phyloP scores from a whole-genome alignment of 2,329 filamentous ascomycete species.

The Dothistroma pini region DNA sequence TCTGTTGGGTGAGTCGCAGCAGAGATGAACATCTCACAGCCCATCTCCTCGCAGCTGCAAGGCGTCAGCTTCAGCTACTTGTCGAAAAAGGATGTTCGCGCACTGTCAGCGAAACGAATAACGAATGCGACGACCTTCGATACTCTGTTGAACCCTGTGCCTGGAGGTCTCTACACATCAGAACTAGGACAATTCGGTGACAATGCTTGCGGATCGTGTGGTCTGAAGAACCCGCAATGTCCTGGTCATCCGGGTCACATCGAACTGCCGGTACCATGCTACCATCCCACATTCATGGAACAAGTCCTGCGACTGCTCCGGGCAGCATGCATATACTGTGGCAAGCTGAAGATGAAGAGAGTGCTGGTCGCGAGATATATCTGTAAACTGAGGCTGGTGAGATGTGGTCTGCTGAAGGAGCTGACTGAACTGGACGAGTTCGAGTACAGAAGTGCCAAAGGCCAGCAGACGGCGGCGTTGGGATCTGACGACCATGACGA shows the following conservation, averaged over 20 bases:
- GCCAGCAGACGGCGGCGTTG: slow-evolving; percentile 11
- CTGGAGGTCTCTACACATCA: slow-evolving; percentile 87
- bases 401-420: slow-evolving; percentile 75
- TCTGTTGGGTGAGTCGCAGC: background rate
- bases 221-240: slow-evolving; percentile 71
- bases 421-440: slow-evolving; percentile 51
- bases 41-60: slow-evolving; percentile 76
- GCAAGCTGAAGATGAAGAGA: slow-evolving; percentile 75
- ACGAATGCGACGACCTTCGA: slow-evolving; percentile 95
- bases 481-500: slow-evolving; percentile 53
- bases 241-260: slow-evolving; percentile 95
- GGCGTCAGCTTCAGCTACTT: slow-evolving; percentile 89
- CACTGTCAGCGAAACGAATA: slow-evolving; percentile 89
- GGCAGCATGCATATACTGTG: slow-evolving; percentile 87
- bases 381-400: slow-evolving; percentile 81
- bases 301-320: slow-evolving; percentile 81
- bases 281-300: slow-evolving; percentile 96
- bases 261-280: slow-evolving; percentile 86
- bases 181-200: slow-evolving; percentile 89
- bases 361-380: slow-evolving; percentile 72
- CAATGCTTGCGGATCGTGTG: slow-evolving; percentile 84
- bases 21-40: slow-evolving; percentile 56
- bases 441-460: slow-evolving; percentile 18
- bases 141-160: slow-evolving; percentile 80
- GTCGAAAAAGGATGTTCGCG: slow-evolving; percentile 74